Conservation (phyloP, 306 rosid genomes). For the Ormosia emarginata region DNA sequence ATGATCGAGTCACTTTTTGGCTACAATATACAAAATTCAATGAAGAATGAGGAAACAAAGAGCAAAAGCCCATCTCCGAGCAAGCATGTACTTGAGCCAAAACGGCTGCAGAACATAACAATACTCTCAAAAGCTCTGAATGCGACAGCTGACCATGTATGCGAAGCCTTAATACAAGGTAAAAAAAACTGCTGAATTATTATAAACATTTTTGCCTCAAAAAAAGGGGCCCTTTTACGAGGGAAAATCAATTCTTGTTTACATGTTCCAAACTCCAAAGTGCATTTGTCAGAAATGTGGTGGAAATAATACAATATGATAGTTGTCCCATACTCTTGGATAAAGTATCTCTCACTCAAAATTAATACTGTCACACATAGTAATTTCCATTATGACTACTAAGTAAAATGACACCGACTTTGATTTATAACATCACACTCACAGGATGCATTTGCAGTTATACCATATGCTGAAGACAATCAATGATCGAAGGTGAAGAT, state of each 20-base stretch:
- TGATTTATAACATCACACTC: not conserved
- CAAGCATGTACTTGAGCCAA: conserved; percentile 93
- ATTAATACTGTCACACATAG: not conserved
- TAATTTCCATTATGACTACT: not conserved
- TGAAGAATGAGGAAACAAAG: conserved; percentile 74
- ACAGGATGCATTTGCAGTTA: conserved; percentile 13
- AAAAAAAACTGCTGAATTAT: conserved; percentile 20
- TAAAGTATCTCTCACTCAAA: not conserved
- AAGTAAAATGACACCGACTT: conserved; percentile 18
- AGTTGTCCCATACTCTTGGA: not conserved
- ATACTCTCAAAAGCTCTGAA: conserved; percentile 89
- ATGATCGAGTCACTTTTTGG: conserved; percentile 99
- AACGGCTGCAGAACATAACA: conserved; percentile 92
- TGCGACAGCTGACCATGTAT: conserved; percentile 66
- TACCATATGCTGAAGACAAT: conserved; percentile 12
- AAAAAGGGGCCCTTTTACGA: not conserved
- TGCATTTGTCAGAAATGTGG: not conserved
- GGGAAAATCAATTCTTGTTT: not conserved
- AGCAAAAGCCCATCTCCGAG: conserved; percentile 92
- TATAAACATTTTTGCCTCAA: not conserved
- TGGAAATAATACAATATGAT: not conserved
- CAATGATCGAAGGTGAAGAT: not conserved
- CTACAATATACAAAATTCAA: conserved; percentile 69
- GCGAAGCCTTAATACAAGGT: conserved; percentile 87
- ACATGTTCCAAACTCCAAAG: conserved; percentile 14